A percentile compares a stretch with the other conserved stretches of the same genome.
These are phyloP conservation scores for Trypanosoma rangeli DNA, from an alignment of 208 protist genomes.

Conservation along the genomic window DNA sequence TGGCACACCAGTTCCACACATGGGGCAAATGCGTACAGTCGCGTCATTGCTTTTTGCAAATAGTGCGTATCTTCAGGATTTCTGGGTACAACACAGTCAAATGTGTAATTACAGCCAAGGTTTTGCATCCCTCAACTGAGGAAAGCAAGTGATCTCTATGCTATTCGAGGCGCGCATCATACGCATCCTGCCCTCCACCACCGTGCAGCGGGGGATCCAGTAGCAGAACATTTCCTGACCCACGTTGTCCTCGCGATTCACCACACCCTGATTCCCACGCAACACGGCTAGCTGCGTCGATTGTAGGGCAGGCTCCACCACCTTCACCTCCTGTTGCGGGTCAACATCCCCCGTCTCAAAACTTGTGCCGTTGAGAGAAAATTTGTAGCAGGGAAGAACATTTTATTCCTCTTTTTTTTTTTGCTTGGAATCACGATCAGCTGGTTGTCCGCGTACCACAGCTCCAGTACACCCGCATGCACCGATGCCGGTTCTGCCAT, in stretches of 20 bases:
- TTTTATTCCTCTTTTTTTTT: background rate
- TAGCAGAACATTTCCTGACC: constrained; percentile 56
- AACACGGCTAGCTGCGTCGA: constrained; percentile 42
- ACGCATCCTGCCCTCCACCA: constrained; percentile 34
- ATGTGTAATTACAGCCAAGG: constrained; percentile 62
- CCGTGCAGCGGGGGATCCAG: constrained; percentile 40
- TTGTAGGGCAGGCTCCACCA: constrained; percentile 48
- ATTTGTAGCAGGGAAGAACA: constrained; percentile 32
- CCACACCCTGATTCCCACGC: constrained; percentile 47
- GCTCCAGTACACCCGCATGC: constrained; percentile 35
- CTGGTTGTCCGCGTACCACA: constrained; percentile 38
- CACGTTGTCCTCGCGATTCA: constrained; percentile 40
- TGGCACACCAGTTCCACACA: constrained; percentile 39
- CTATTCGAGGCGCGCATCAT: constrained; percentile 50
- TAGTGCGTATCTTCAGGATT: constrained; percentile 37
- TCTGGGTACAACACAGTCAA: constrained; percentile 50
- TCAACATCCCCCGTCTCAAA: constrained; percentile 41
- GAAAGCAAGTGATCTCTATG: constrained; percentile 36
- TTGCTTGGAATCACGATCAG: constrained; percentile 22
- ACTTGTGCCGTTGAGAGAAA: constrained; percentile 51
- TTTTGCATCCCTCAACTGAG: constrained; percentile 32
- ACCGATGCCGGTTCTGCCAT: constrained; percentile 27
- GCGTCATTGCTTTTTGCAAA: constrained; percentile 19
- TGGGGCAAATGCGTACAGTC: background rate
- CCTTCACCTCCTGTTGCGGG: constrained; percentile 38